Base-by-base conservation (phyloP, 2,329 filamentous ascomycete species). In the Lecanicillium sp. region DNA sequence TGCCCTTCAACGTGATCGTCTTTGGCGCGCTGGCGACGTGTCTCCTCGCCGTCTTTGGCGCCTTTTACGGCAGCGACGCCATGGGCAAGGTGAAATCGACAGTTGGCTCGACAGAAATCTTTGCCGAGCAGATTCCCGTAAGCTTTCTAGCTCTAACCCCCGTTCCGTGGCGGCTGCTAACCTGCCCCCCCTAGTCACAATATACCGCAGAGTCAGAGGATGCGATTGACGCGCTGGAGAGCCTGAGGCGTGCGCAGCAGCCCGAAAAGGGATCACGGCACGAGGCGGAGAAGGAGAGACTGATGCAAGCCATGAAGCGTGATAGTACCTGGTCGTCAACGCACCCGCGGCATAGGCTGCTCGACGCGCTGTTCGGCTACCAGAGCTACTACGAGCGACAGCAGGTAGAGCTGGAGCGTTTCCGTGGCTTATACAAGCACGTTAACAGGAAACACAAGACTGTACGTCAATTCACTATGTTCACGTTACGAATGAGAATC, bases 361-460 rank as follows among this genome's bases (percentile, higher is more conserved):
- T 73, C 0, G 67, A 71, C 32, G 66, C 69, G 0, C 53, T 72
- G 0, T 59, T 66, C 30, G 68, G 64, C 1, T 72, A 67, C 40
- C 50, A 52, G 3, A 62, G 52, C 5, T 70, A 71, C 21, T 56
- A 61, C 17, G 56, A 62, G 10, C 54, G 59, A 0, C 64, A 69
- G 21, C 60, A 58, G n/a, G 58, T 55, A 1, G 70, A 71, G 23
- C 48, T 72, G 3, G 55, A 63, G 14, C 59, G 67, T 0, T 56
- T 67, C 12, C 60, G 61, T 12, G 57, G 58, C 3, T 50, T 71
- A 0, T 71, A 72, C 45, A 62, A 62, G 19, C 57, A 64, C n/a
- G 61, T 64, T 0, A 57, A 64, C 3, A 60, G 58, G 26, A 52
- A 59, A 5, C 69, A 73, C 36, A 65, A 62, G 32, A 53, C 54